Conservation (phyloP, 2,329 filamentous ascomycete species). For the Claviceps pusilla region DNA sequence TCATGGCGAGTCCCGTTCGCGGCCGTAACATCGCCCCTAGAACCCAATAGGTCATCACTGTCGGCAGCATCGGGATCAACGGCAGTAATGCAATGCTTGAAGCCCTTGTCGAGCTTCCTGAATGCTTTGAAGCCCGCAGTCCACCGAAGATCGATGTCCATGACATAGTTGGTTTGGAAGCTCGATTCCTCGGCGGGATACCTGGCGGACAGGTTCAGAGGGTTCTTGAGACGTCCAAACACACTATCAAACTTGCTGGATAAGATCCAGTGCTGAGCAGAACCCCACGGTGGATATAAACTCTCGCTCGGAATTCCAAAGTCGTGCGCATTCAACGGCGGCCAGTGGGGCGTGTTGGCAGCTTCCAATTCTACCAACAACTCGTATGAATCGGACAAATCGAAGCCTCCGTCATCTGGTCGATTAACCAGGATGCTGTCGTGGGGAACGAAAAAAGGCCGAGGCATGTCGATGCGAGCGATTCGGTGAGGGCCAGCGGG, state of each 20-base stretch:
- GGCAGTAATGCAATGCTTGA: conserved; percentile 29
- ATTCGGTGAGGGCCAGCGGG: conserved; percentile 29
- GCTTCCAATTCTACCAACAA: conserved; percentile 38
- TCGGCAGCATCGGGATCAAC: conserved; percentile 20
- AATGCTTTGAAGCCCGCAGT: conserved; percentile 24
- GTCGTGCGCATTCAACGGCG: conserved; percentile 29
- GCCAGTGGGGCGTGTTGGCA: conserved; percentile 34
- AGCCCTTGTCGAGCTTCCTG: conserved; percentile 23
- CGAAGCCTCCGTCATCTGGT: conserved; percentile 30
- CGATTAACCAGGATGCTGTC: conserved; percentile 36
- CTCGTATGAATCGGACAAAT: conserved; percentile 34
- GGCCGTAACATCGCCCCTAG: conserved; percentile 8
- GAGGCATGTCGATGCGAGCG: conserved; percentile 31
- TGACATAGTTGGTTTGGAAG: conserved; percentile 27
- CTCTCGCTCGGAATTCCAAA: conserved; percentile 14
- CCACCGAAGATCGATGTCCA: conserved; percentile 36
- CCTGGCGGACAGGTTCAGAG: conserved; percentile 15
- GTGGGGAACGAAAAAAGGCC: conserved; percentile 36
- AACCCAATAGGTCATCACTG: conserved; percentile 11
- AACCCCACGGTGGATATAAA: conserved; percentile 9
- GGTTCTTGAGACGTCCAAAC: conserved; percentile 26
- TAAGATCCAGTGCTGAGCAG: conserved; percentile 23
- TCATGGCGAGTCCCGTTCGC: conserved; percentile 10
- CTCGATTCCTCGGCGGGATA: conserved; percentile 11
- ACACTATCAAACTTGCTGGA: conserved; percentile 26